Conservation (phyloP, 148 eudicot species). For the Fagopyrum homotropicum region DNA sequence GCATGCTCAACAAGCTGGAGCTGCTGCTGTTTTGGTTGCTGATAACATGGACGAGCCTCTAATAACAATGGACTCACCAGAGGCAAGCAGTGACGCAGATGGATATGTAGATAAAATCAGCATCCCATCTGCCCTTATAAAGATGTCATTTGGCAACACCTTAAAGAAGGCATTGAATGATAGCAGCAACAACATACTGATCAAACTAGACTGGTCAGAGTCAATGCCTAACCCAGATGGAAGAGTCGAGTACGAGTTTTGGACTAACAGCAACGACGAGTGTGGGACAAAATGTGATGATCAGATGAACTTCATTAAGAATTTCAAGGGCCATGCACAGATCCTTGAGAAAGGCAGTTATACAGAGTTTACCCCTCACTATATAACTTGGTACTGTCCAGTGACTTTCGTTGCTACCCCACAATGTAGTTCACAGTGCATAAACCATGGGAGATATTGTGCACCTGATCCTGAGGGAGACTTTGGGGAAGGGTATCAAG, state of each 20-base stretch:
- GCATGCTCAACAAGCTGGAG: constrained; percentile 96
- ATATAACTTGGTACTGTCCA: constrained; percentile 96
- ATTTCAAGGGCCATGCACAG: constrained; percentile 92
- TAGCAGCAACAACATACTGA: constrained; percentile 33
- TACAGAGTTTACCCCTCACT: constrained; percentile 74
- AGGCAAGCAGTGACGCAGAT: constrained; percentile 44
- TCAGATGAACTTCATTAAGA: constrained; percentile 70
- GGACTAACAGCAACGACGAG: constrained; percentile 98
- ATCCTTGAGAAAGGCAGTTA: constrained; percentile 86
- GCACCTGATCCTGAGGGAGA: constrained; percentile 94
- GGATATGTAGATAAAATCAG: constrained; percentile 59
- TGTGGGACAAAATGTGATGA: constrained; percentile 89
- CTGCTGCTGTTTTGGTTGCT: constrained; percentile 75
- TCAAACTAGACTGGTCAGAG: constrained; percentile 90
- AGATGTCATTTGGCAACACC: constrained; percentile 45
- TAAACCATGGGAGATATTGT: constrained; percentile 85
- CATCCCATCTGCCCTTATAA: constrained; percentile 66
- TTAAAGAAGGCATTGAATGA: constrained; percentile 46
- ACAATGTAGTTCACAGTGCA: constrained; percentile 83
- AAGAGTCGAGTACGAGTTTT: constrained; percentile 41
- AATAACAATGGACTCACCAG: constrained; percentile 91
- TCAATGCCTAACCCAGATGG: constrained; percentile 80
- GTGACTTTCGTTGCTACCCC: constrained; percentile 40
- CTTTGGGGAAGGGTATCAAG: constrained; percentile 70
- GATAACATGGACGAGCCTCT: constrained; percentile 73